These are phyloP conservation scores for Ceratocystis huliohia DNA, from an alignment of 2,329 filamentous ascomycete genomes.

Conservation along the genomic window DNA sequence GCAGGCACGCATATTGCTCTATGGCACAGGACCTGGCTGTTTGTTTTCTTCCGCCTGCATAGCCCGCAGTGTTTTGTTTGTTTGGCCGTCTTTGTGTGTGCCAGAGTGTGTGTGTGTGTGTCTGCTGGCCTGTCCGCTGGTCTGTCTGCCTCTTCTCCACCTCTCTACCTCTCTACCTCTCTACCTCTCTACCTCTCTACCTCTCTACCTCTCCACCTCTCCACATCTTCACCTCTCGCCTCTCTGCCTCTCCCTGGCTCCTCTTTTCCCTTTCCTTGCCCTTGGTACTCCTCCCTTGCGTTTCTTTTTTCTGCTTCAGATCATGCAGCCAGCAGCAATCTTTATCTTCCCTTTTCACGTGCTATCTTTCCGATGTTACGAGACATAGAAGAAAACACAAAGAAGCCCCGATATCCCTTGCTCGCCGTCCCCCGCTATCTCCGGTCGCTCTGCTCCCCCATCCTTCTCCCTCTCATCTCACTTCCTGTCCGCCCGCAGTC, in stretches of 20 bases:
- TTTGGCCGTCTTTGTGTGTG: not conserved
- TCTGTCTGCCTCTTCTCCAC: not conserved
- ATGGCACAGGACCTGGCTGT: too few species aligned
- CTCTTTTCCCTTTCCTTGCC: not conserved
- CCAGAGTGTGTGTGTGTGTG: not conserved
- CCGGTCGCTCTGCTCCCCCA: not conserved
- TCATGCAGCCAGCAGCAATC: not conserved
- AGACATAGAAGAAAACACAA: not conserved
- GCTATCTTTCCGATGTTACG: not conserved
- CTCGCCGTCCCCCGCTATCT: not conserved
- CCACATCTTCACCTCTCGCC: not conserved
- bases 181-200: not conserved
- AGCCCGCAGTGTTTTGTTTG: not conserved
- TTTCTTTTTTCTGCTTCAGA: not conserved
- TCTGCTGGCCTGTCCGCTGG: not conserved
- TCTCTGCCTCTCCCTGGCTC: not conserved
- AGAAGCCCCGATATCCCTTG: not conserved
- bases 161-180: not conserved
- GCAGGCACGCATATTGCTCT: too few species aligned
- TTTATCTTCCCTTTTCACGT: not conserved
- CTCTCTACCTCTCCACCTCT: too few species aligned
- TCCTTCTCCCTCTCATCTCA: not conserved
- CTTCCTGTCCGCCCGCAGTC: not conserved
- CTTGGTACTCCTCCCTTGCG: not conserved
- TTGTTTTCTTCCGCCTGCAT: not conserved